Evolutionary conservation across 495 filamentous ascomycete species (phyloP).

Genomic region (Filosporella fistucella): DNA sequence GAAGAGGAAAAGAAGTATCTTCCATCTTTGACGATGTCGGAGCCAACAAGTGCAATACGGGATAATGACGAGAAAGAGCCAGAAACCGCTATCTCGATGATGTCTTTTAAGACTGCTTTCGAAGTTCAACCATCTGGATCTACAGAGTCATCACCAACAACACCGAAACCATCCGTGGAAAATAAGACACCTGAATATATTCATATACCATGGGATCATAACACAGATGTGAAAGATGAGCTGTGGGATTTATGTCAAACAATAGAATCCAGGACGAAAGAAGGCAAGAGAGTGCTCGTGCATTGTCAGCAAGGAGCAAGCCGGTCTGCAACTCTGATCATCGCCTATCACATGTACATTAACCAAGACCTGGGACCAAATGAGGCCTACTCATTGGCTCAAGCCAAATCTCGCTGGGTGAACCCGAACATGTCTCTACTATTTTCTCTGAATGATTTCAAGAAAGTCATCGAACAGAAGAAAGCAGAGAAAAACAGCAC

Average conservation of each 20-base stretch:
- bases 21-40: not conserved
- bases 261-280: constrained; percentile 71
- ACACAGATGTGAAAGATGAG: constrained; percentile 90
- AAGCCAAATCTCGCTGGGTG: constrained; percentile 89
- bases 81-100: constrained; percentile 63
- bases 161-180: constrained; percentile 47
- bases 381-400: constrained; percentile 87
- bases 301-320: constrained; percentile 97
- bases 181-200: constrained; percentile 78
- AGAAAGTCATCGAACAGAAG: constrained; percentile 57
- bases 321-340: constrained; percentile 92
- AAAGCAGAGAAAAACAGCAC: constrained; percentile 21
- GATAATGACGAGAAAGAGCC: constrained; percentile 49
- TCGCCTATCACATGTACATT: constrained; percentile 93
- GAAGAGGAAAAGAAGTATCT: constrained; percentile 20
- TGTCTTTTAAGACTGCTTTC: constrained; percentile 69
- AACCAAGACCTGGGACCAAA: constrained; percentile 84
- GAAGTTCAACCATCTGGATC: constrained; percentile 43
- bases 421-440: constrained; percentile 98
- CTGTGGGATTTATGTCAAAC: constrained; percentile 78
- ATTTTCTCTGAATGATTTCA: constrained; percentile 94
- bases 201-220: constrained; percentile 96
- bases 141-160: constrained; percentile 44
- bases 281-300: constrained; percentile 83
- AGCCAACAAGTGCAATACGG: constrained; percentile 27